Evolutionary conservation across 176 grass and related monocot species (phyloP).

Genomic region (Bothriochloa decipiens): DNA sequence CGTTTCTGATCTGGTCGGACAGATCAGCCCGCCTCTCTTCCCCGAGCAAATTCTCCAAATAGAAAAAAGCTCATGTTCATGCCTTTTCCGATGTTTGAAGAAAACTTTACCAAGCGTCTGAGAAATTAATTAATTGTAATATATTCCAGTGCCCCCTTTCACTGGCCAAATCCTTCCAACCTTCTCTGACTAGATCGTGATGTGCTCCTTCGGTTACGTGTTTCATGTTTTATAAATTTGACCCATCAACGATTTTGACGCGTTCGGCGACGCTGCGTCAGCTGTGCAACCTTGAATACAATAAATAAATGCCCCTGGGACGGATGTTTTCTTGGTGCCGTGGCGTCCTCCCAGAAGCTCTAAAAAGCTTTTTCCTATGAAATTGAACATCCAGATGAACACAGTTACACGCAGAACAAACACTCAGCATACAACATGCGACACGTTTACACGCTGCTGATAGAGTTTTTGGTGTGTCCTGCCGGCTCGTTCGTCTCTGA

Average conservation of each 20-base stretch:
- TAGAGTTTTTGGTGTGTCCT: not conserved
- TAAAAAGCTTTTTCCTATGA: not conserved
- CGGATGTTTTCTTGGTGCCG: constrained; percentile 16
- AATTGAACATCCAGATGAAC: constrained; percentile 10
- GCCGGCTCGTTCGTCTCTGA: constrained; percentile 19
- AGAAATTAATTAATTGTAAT: constrained; percentile 43
- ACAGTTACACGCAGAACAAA: not conserved
- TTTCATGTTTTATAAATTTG: not conserved
- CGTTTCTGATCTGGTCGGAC: constrained; percentile 1
- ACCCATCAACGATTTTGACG: constrained; percentile 11
- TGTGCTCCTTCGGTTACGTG: not conserved
- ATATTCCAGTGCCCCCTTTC: constrained; percentile 9
- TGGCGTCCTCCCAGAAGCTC: not conserved
- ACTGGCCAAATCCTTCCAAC: constrained; percentile 12
- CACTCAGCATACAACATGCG: not conserved
- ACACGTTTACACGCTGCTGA: not conserved
- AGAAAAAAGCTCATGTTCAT: not conserved
- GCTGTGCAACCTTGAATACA: not conserved
- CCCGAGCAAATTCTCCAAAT: not conserved
- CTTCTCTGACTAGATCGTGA: constrained; percentile 30
- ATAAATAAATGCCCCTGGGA: constrained; percentile 1
- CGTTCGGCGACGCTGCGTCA: constrained; percentile 16
- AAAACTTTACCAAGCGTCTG: constrained; percentile 40
- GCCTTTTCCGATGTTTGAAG: constrained; percentile 35
- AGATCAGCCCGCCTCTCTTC: not conserved